Evolutionary conservation across 2,329 filamentous ascomycete genomes (phyloP), one percentile per base, ranked within the genome.

Genomic region (Penicillium rolfsii): DNA sequence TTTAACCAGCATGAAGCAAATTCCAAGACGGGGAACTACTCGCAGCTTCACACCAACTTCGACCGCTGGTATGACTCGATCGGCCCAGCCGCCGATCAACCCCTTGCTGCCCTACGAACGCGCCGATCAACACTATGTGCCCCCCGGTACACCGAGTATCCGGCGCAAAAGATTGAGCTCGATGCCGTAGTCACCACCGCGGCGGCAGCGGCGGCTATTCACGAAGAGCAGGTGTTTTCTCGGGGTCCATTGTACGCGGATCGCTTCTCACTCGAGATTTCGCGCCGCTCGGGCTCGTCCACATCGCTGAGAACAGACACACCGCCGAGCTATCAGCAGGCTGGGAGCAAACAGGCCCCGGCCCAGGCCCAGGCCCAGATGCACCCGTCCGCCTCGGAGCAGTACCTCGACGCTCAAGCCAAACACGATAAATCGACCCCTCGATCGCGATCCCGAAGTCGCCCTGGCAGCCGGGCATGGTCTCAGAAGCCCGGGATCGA

Each of bases 111-210:
- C 6, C 45, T 30, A 4, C 58, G 65, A 16, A 49, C 56, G 1
- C 67, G 67, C 43, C 67, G 67, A 36, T 69, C 67, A 41, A 69
- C 67, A 1, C 55, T 70, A 19, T 69, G 67, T 57, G 67, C 65
- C 22, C 67, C 67, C 14, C 64, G 65, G n/a, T 67, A 62, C 52
- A 64, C 64, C 14, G 67, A 70, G n/a, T 69, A 70, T 50, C 52
- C 60, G 5, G 38, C 46, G 24, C 46, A 55, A n/a, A 43, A 49
- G 16, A 55, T 53, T 26, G 50, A 59, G 26, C 50, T 6, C 11
- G 41, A 3, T 22, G 22, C 52, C 7, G 22, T 41, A 48, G 57
- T 26, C n/a, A 19, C 49, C 48, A n/a, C 35, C 11, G 16, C n/a
- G 19, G n/a, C 35, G n/a, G 16, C n/a, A 28, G n/a, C 35, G 16